phyloP scores from a whole-genome alignment of 345 rosid genomes.

The Syzygium jambos region DNA sequence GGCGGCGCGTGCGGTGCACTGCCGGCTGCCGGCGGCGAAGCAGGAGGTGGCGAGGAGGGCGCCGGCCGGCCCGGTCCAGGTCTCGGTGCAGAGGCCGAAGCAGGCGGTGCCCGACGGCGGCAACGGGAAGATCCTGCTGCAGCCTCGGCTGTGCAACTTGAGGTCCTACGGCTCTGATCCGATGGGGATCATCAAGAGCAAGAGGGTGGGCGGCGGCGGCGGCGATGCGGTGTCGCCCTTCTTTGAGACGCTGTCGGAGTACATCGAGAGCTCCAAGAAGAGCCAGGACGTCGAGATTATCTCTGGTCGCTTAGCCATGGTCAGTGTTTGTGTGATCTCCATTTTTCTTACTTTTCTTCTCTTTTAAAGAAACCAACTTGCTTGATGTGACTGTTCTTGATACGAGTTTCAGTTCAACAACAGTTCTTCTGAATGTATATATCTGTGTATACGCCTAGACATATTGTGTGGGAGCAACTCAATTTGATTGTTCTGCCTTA shows the following conservation, averaged over 20 bases:
- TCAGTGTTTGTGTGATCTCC: neutral
- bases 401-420: neutral
- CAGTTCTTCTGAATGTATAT: neutral
- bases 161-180: conserved; percentile 75
- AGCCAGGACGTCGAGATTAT: conserved; percentile 88
- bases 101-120: conserved; percentile 24
- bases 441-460: neutral
- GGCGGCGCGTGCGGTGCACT: conserved; percentile 39
- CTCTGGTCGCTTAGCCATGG: conserved; percentile 93
- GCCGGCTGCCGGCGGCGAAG: conserved; percentile 10
- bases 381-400: neutral
- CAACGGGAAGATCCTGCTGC: conserved; percentile 59
- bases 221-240: conserved; percentile 32
- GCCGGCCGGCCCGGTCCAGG: conserved; percentile 7
- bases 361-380: neutral
- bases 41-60: conserved; percentile 11
- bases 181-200: conserved; percentile 21
- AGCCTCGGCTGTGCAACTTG: conserved; percentile 78
- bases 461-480: neutral
- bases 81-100: conserved; percentile 24
- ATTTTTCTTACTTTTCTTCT: neutral
- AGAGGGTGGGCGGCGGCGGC: conserved; percentile 26
- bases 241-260: conserved; percentile 70
- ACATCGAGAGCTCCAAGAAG: conserved; percentile 82
- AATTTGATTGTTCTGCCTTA: neutral